These are phyloP conservation scores for Mycena chlorophos DNA, from an alignment of 768 basidiomycete genomes.

Conservation along the genomic window DNA sequence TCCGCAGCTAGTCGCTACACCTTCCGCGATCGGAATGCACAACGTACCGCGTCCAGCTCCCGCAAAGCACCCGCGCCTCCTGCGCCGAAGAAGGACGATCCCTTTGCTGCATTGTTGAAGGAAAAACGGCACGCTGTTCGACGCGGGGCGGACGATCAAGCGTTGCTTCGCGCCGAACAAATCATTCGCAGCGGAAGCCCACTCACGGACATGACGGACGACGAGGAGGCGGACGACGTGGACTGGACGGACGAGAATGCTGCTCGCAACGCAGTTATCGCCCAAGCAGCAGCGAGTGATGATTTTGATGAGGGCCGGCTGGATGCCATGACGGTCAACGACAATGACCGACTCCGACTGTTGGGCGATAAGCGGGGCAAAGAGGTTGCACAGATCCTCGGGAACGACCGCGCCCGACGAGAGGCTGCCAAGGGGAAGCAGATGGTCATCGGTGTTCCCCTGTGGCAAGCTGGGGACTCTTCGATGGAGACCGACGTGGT, in stretches of 20 bases:
- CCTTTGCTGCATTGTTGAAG: slow-evolving; percentile 54
- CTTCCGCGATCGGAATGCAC: slow-evolving; percentile 14
- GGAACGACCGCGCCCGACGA: slow-evolving; percentile 37
- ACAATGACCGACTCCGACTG: slow-evolving; percentile 36
- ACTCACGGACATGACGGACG: slow-evolving; percentile 31
- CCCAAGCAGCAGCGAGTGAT: slow-evolving; percentile 24
- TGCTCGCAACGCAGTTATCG: slow-evolving; percentile 38
- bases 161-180: slow-evolving; percentile 47
- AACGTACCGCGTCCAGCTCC: slow-evolving; percentile 8
- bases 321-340: slow-evolving; percentile 30
- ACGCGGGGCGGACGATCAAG: slow-evolving; percentile 41
- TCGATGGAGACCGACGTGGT: slow-evolving; percentile 5
- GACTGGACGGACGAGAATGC: slow-evolving; percentile 40
- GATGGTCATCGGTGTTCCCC: slow-evolving; percentile 30
- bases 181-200: slow-evolving; percentile 34
- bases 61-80: slow-evolving; percentile 8
- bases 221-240: slow-evolving; percentile 39
- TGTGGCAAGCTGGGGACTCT: slow-evolving; percentile 28
- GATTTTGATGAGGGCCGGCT: slow-evolving; percentile 16
- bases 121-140: slow-evolving; percentile 48
- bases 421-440: slow-evolving; percentile 26
- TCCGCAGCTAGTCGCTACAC: slow-evolving; percentile 11
- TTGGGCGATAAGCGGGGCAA: slow-evolving; percentile 44
- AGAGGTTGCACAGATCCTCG: slow-evolving; percentile 46
- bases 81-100: slow-evolving; percentile 40